These are phyloP conservation scores for Elsinoe necatrix DNA, from an alignment of 2,329 filamentous ascomycete species.

Conservation along the genomic window DNA sequence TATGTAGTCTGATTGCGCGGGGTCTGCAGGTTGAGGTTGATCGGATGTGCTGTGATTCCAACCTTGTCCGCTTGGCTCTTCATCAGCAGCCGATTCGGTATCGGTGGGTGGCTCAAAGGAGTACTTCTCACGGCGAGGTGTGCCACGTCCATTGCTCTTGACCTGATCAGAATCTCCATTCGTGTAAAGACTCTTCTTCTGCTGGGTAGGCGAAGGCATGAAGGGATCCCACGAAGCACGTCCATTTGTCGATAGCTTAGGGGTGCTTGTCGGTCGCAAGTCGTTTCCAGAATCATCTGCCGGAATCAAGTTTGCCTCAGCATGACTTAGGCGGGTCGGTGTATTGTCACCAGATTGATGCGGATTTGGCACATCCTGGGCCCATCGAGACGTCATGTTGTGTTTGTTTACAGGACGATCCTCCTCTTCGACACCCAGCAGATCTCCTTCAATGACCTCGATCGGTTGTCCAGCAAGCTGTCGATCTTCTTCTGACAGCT, in stretches of 20 bases:
- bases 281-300: constrained; percentile 1
- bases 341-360: constrained; percentile 6
- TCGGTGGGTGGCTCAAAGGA: background rate
- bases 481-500: constrained; percentile 11
- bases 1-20: background rate
- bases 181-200: background rate
- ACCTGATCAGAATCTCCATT: background rate
- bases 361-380: constrained; percentile 4
- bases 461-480: constrained; percentile 9
- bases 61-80: background rate
- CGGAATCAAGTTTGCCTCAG: background rate
- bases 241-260: background rate
- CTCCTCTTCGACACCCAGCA: constrained; percentile 5
- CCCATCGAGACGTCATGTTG: constrained; percentile 11
- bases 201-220: constrained; percentile 3
- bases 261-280: background rate
- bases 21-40: background rate
- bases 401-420: background rate
- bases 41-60: background rate
- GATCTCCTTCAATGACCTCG: constrained; percentile 8
- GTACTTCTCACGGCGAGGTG: background rate
- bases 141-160: background rate
- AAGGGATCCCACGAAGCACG: background rate
- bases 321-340: background rate
- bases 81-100: background rate